Percentiles rank a stretch among this genome's conserved stretches.
These are phyloP conservation scores for Yamadazyma spencermartinsiae DNA, from an alignment of 1,139 yeast species.

Conservation along the genomic window DNA sequence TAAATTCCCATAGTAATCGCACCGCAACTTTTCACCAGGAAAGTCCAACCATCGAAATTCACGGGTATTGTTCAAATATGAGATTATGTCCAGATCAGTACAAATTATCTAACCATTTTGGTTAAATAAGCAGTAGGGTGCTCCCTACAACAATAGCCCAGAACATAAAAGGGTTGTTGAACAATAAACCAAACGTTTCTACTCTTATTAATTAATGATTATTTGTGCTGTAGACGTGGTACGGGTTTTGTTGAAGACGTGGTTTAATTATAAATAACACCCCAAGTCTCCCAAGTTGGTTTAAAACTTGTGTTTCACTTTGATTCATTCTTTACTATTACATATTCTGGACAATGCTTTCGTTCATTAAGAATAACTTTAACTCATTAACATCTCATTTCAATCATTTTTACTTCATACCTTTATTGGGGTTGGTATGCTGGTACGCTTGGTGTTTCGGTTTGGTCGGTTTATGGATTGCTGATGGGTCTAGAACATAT, in stretches of 20 bases:
- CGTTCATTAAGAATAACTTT: conserved; percentile 12
- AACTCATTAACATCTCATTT: conserved; percentile 22
- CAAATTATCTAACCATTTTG: background rate
- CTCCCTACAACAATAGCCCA: background rate
- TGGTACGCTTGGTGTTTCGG: conserved; percentile 29
- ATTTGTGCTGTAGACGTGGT: no score
- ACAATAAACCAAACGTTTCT: background rate
- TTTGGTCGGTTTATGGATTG: conserved; percentile 26
- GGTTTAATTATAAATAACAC: background rate
- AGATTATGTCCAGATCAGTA: background rate
- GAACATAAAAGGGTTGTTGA: background rate
- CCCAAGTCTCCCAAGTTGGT: background rate
- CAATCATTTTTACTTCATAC: conserved; percentile 29
- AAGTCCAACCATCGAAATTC: background rate
- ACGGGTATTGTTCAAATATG: background rate
- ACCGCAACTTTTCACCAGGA: no score
- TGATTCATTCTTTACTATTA: background rate
- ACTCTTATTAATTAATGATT: no score
- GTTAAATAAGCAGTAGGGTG: background rate
- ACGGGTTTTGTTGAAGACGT: background rate
- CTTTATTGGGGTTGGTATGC: conserved; percentile 28
- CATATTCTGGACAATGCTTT: conserved; percentile 9
- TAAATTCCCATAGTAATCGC: no score
- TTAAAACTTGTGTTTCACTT: no score
- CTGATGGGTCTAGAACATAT: conserved; percentile 21